These are phyloP conservation scores for Streptanthus diversifolius DNA, from an alignment of 345 rosid species.

Conservation along the genomic window DNA sequence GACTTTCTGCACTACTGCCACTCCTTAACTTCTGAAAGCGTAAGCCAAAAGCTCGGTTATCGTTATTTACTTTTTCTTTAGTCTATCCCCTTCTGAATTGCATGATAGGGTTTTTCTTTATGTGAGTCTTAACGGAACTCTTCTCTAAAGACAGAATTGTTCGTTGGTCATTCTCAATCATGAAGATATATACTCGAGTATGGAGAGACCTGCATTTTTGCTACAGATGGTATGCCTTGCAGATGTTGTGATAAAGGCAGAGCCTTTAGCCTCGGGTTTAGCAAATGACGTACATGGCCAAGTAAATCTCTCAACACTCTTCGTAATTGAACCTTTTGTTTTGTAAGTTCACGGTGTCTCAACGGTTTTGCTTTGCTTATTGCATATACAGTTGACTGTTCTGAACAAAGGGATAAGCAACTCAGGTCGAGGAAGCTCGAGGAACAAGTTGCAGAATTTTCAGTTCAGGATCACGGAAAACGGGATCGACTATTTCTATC, in stretches of 20 bases:
- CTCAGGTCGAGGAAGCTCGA: constrained; percentile 30
- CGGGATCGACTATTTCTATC: constrained; percentile 68
- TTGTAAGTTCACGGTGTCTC: background rate
- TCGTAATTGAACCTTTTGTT: background rate
- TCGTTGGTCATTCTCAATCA: constrained; percentile 68
- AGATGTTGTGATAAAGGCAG: constrained; percentile 70
- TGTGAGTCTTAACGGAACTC: background rate
- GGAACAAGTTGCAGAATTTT: constrained; percentile 62
- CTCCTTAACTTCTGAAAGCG: constrained; percentile 68
- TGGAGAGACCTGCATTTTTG: constrained; percentile 47
- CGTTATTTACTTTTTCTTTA: background rate
- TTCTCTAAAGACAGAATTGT: constrained; percentile 57
- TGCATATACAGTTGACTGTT: constrained; percentile 56
- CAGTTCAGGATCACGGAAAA: constrained; percentile 82
- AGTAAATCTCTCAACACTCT: constrained; percentile 40
- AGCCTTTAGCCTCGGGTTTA: constrained; percentile 87
- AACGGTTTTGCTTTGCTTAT: background rate
- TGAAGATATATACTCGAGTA: constrained; percentile 60
- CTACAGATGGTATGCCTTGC: constrained; percentile 67
- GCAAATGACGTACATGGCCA: constrained; percentile 95
- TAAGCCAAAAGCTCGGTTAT: constrained; percentile 37
- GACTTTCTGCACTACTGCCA: constrained; percentile 84
- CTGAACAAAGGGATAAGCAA: constrained; percentile 42
- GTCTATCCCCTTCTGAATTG: background rate
- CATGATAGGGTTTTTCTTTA: background rate